A percentile compares a stretch with the other conserved stretches of the same genome.
phyloP scores from a whole-genome alignment of 768 basidiomycete species.

The Tylopilus vinaceipallidus region DNA sequence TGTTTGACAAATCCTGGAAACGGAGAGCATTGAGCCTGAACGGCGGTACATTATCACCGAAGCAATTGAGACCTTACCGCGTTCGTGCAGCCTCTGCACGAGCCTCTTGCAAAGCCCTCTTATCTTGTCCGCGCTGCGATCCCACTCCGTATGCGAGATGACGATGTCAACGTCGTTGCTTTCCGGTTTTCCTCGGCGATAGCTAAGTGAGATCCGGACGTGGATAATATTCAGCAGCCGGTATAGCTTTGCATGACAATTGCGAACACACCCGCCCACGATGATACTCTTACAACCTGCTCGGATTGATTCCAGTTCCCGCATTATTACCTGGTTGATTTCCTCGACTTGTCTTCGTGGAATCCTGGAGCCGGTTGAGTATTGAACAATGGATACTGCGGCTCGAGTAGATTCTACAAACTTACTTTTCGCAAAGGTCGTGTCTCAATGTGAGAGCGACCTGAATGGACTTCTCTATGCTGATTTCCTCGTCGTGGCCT shows the following conservation, averaged over 20 bases:
- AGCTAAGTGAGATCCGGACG: conserved; percentile 41
- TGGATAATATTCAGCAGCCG: background rate
- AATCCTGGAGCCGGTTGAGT: conserved; percentile 45
- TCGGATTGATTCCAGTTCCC: conserved; percentile 60
- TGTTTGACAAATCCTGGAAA: conserved; percentile 69
- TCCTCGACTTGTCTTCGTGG: conserved; percentile 74
- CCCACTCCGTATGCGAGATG: conserved; percentile 64
- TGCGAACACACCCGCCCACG: conserved; percentile 67
- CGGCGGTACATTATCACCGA: background rate
- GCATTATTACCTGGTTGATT: conserved; percentile 65
- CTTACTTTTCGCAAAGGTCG: conserved; percentile 53
- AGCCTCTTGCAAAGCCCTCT: conserved; percentile 62
- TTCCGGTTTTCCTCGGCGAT: conserved; percentile 77
- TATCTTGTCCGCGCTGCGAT: conserved; percentile 44
- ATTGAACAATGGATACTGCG: background rate
- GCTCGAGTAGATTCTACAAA: background rate
- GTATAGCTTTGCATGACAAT: background rate
- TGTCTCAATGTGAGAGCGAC: conserved; percentile 57
- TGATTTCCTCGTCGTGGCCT: conserved; percentile 16
- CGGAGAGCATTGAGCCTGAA: background rate
- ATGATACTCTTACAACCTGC: conserved; percentile 73
- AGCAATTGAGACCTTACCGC: conserved; percentile 41
- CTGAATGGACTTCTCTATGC: conserved; percentile 45
- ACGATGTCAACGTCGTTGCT: conserved; percentile 91
- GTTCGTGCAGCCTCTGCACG: conserved; percentile 52